These are phyloP conservation scores for Colletotrichum eremochloae DNA, from an alignment of 2,329 filamentous ascomycete species.

Conservation along the genomic window DNA sequence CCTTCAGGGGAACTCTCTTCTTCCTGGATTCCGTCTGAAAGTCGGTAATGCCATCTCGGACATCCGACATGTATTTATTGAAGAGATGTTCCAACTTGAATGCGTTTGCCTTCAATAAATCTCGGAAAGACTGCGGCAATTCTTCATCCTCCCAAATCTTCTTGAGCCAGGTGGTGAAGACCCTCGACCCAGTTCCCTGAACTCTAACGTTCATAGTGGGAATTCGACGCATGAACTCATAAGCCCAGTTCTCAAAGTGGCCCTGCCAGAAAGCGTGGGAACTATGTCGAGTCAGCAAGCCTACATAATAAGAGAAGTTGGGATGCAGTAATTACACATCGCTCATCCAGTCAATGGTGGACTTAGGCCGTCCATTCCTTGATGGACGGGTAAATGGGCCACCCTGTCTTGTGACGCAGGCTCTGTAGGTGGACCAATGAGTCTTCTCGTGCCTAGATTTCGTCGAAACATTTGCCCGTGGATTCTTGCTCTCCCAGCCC, in stretches of 20 bases:
- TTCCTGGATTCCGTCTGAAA: not conserved
- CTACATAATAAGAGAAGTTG: not conserved
- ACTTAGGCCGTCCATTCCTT: not conserved
- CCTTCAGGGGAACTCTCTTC: not conserved
- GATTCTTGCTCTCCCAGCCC: slow-evolving; percentile 8
- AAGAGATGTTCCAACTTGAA: slow-evolving; percentile 16
- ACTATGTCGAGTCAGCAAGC: not conserved
- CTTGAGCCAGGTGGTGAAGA: slow-evolving; percentile 1
- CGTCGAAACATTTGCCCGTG: not conserved
- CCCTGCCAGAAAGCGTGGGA: slow-evolving; percentile 20
- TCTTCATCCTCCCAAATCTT: not conserved
- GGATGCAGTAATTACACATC: slow-evolving; percentile 11
- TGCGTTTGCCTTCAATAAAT: slow-evolving; percentile 1
- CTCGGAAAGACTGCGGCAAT: not conserved
- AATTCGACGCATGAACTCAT: not conserved
- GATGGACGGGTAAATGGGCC: not conserved
- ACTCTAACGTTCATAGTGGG: not conserved
- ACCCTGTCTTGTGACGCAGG: slow-evolving; percentile 27
- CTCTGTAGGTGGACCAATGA: slow-evolving; percentile 34
- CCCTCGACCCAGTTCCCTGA: not conserved
- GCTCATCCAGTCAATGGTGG: slow-evolving; percentile 16
- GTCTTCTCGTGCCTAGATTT: not conserved
- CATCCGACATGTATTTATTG: not conserved
- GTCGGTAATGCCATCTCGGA: not conserved
- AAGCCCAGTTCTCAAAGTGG: not conserved